phyloP scores from a whole-genome alignment of 2,329 filamentous ascomycete species.

The Hypoxylon sp. region DNA sequence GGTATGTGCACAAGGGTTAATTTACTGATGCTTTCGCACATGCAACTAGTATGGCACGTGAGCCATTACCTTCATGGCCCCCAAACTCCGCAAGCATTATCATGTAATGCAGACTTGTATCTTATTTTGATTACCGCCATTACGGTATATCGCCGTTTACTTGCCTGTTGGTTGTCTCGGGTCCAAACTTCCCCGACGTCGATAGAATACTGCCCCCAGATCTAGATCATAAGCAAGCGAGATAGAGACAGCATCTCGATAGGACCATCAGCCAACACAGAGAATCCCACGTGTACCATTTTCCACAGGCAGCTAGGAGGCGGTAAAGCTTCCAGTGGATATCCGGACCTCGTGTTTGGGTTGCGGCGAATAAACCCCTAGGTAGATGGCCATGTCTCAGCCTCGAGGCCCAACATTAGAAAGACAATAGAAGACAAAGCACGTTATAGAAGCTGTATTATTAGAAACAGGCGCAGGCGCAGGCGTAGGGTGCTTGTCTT shows the following conservation, averaged over 20 bases:
- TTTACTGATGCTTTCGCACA: slow-evolving; percentile 15
- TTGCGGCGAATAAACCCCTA: slow-evolving; percentile 15
- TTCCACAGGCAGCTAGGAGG: slow-evolving; percentile 16
- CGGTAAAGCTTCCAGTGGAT: slow-evolving; percentile 22
- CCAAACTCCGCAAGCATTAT: slow-evolving; percentile 2
- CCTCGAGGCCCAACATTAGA: slow-evolving; percentile 2
- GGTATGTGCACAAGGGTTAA: slow-evolving; percentile 16
- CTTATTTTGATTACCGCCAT: slow-evolving; percentile 6
- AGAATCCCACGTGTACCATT: slow-evolving; percentile 14
- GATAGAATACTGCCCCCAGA: slow-evolving; percentile 11
- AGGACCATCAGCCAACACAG: neutral
- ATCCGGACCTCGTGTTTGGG: slow-evolving; percentile 22
- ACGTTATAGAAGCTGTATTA: slow-evolving; percentile 3
- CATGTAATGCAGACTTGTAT: neutral
- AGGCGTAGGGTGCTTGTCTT: slow-evolving; percentile 15
- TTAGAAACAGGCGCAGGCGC: slow-evolving; percentile 43
- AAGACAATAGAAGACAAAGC: slow-evolving; percentile 19
- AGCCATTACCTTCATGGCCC: neutral
- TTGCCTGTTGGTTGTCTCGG: slow-evolving; percentile 12
- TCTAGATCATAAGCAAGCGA: slow-evolving; percentile 22
- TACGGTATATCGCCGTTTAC: neutral
- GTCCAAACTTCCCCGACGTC: slow-evolving; percentile 7
- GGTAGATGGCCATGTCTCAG: slow-evolving; percentile 24
- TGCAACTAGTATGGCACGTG: slow-evolving; percentile 21
- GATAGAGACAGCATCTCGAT: slow-evolving; percentile 7